Base-by-base conservation (phyloP, 192 early-diverging fungal genomes). In the Coemansia sp. region DNA sequence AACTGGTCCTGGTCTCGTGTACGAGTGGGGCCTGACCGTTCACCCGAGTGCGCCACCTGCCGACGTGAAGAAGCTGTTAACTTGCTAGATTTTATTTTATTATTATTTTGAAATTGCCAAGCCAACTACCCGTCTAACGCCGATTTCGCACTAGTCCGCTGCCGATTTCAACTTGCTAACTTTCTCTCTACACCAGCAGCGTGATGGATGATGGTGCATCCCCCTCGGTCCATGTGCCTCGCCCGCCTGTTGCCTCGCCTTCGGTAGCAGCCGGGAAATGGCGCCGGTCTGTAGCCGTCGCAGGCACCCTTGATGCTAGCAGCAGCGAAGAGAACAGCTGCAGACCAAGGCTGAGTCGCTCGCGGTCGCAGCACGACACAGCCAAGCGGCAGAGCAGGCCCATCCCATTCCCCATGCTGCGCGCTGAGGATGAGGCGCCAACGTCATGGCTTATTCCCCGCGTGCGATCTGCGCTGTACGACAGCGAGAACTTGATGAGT, bases 381-480 rank as follows among this genome's bases (percentile, higher is more conserved):
- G 58, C 33, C 9, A 37, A 27, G 8, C 56, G 56, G 19, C 63
- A 62, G 33, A 61, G 33, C 38, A 19, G 42, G 8, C 63, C 52
- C 14, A 59, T 70, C 17, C 74, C 68, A 3, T 76, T 76, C 38
- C 74, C 74, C 34, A 66, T 62, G 74, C 56, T 76, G 15, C 63
- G 68, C 8, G 68, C 60, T 8, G 74, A 76, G 19, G 68, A 76
- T 29, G 74, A 76, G 39, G 67, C 74, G 35, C 67, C 68, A 3
- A 70, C 74, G 3, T 67, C 74, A n/a, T 76, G 74, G 74, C 63
- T 76, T 12, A 70, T 76, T 35, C 74, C 74, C 19, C 74, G 68
- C 9, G 74, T 76, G 40, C 59, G 74, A 24, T 76, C 74, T 3
- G 64, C 52, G 40, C 74, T 76, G 14, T 66, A 76, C 44, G 67